Evolutionary conservation across 495 filamentous ascomycete genomes (phyloP), one percentile per base, ranked within the genome.

Genomic region (Saxophila tyrrhenica): DNA sequence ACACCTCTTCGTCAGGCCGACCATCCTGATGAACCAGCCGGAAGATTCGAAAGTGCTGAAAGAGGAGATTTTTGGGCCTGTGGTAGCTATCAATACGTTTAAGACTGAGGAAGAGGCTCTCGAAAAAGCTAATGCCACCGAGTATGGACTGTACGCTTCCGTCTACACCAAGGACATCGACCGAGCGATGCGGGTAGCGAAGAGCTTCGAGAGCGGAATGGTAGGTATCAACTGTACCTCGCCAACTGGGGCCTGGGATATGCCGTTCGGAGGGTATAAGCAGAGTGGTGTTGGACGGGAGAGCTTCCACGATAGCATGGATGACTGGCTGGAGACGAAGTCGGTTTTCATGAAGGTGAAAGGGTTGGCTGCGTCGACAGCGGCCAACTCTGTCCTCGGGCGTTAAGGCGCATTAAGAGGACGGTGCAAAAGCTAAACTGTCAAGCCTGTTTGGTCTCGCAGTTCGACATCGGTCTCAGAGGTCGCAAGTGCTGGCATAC

Each of bases 101-200:
- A 57, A 60, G 20, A 58, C 53, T 0, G 63, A 67, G 42, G 56
- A 60, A 10, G 67, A 65, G 20, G 65, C 53, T 0, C 22, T 68
- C 24, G 48, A 53, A n/a, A 50, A 56, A 3, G 57, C 59, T 13
- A 70, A 69, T 25, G 55, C 52, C 39, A 60, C 62, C 10, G 38
- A 47, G 11, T 65, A 62, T 25, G 62, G 62, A 11, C 61, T 78
- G 0, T 70, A 70, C 29, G 67, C 70, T 2, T 64, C 67, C 11
- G 67, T 78, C 17, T 79, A 75, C 64, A 80, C 76, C 3, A 58
- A 72, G 24, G 72, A 80, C 55, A 67, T 81, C 25, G 70, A 71
- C 13, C 66, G 69, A 20, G 76, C 76, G 0, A 51, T 77, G 58
- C 63, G 77, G 5, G 63, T 79, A 0, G 70, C 75, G 0, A 66